Base-by-base conservation (phyloP, 2,329 filamentous ascomycete genomes). In the Lasiodiplodia sp. region DNA sequence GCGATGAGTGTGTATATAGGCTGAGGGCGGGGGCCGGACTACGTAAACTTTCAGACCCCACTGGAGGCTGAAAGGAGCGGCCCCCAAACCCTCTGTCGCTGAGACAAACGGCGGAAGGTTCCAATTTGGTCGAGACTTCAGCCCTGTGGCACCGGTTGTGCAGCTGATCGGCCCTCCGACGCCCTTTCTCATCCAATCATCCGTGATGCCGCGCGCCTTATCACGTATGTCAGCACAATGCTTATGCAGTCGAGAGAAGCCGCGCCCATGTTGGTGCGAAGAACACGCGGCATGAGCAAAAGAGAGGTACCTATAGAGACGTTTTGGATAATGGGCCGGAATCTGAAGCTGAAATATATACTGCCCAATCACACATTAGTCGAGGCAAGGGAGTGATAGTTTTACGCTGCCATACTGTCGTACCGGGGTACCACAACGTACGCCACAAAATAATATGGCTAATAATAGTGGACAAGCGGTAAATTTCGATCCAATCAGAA, bases 11-110 rank as follows among this genome's bases (percentile, higher is more conserved):
- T 12, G 37, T 40, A 37, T 47, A 57, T 38, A 57, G 18, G 10
- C 18, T 21, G 34, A 31, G 34, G 55, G 10, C 11, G 28, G 52
- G 23, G 18, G 31, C 8, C 18, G 44, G n/a, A 18, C 37, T 12
- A 16, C 51, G 51, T 31, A 7, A 7, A 10, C 34, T 18, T 21
- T 40, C 21, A 31, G 55, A 57, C 34, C 55, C 34, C 31, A 57
- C 31, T 57, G 4, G 55, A 57, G 55, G 55, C 55, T 57, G 55
- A 57, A 38, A 57, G n/a, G 14, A 21, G 21, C n/a, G 10, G 31
- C 34, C 55, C 31, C 55, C 28, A 57, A 31, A 10, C 44, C 14
- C 14, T 28, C 25, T 56, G 11, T 10, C 25, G 34, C 25, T 7
- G 25, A 11, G 52, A 34, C 12, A 16, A 6, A 4, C 34, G 25